Percentiles rank a stretch among this genome's conserved stretches.
phyloP scores from a whole-genome alignment of 2,329 filamentous ascomycete genomes.

The Exophiala spinifera region DNA sequence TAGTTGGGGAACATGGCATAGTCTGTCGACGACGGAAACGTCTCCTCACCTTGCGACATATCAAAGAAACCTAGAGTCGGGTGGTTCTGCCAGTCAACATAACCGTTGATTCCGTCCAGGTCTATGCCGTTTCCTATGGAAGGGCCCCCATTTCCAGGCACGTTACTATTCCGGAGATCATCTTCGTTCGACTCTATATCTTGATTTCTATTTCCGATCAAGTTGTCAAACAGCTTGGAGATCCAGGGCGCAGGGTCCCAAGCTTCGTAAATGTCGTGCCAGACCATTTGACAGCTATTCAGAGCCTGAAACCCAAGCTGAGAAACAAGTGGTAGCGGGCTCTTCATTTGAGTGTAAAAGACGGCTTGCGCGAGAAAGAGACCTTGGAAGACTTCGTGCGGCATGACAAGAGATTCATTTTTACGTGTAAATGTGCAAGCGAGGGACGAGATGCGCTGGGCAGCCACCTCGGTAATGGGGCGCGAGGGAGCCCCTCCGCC shows the following conservation, averaged over 20 bases:
- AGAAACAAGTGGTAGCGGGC: background rate
- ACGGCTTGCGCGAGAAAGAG: constrained; percentile 13
- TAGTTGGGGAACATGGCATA: constrained; percentile 9
- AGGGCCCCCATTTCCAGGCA: background rate
- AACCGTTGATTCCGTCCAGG: constrained; percentile 6
- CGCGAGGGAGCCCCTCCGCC: background rate
- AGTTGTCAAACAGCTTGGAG: constrained; percentile 10
- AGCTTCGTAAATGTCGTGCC: constrained; percentile 5
- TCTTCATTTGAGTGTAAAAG: constrained; percentile 12
- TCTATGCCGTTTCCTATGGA: background rate
- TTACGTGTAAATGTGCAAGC: constrained; percentile 6
- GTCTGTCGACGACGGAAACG: constrained; percentile 5
- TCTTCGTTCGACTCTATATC: too few relatives aligned
- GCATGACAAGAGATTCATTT: constrained; percentile 4
- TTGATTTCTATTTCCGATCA: constrained; percentile 1
- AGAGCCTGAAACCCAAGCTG: constrained; percentile 4
- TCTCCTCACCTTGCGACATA: constrained; percentile 8
- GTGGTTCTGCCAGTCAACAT: constrained; percentile 8
- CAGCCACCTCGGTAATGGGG: constrained; percentile 3
- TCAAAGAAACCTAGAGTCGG: constrained; percentile 10
- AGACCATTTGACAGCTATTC: constrained; percentile 10
- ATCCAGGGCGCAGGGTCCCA: constrained; percentile 11
- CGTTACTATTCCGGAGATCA: background rate
- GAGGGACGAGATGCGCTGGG: constrained; percentile 6
- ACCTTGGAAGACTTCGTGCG: constrained; percentile 11